Base-by-base conservation (phyloP, 495 filamentous ascomycete genomes). In the Aspergillus diversus region DNA sequence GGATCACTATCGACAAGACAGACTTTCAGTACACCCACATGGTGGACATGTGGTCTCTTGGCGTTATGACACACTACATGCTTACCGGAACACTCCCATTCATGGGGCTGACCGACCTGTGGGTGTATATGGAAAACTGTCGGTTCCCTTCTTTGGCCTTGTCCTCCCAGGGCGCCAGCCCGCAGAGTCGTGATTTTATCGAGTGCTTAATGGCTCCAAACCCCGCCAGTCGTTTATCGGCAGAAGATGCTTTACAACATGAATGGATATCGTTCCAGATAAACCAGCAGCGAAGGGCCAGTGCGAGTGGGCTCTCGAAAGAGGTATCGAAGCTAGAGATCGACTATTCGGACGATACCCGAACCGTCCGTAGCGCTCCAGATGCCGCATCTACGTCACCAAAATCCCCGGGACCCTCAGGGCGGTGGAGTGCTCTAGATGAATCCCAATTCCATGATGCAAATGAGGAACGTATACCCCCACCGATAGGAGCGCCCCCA, bases 1-100 rank as follows among this genome's bases (percentile, higher is more conserved):
- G 21, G 21, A 27, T 27, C 1, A 27, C 21, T 27, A 27, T 1
- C 21, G 21, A 43, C 39, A 9, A 43, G 15, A 9, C 39, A 15
- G 15, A 64, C 42, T 7, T 8, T 4, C 13, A 31, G 54, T 56
- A 56, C 54, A 56, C 54, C 15, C 54, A 39, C 21, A 21, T 21
- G 33, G 54, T 43, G 8, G 54, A 56, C 34, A 56, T 56, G 13
- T 56, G 54, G 54, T 37, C 54, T 1, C 54, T 56, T 17, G 54
- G 54, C 17, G 54, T 42, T 4, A 42, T 42, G 15, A 27, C 35
- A 7, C 54, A 56, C 21, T 56, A 21, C 16, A 43, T 56, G 33
- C 33, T 56, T 35, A 56, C 54, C 1, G 2, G 17, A 17, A n/a
- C 33, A 42, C 16, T 56, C 13, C 54, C 54, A n/a, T 56, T 56